Base-by-base conservation (phyloP, 305 asterid species). In the Fraxinus dipetala region DNA sequence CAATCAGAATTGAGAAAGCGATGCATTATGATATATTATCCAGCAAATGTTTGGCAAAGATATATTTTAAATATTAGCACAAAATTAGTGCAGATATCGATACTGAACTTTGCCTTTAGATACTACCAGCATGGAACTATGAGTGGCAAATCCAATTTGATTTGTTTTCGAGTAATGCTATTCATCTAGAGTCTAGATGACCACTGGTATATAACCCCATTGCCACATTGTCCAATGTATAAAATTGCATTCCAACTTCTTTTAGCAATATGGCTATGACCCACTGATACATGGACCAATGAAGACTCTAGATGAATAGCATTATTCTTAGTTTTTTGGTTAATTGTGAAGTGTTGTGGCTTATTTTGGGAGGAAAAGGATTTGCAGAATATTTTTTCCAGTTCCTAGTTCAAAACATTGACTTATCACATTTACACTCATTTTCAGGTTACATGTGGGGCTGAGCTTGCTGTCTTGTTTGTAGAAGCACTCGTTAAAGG, bases 401-500 rank as follows among this genome's bases (percentile, higher is more conserved):
- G 65, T 59, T 61, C 72, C 40, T 78, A 26, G 30, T 40, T 75
- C 79, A 61, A 14, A 43, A 43, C 36, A 24, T 67, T 76, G 73
- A 85, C 72, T 72, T 77, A 51, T 63, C 35, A 48, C 31, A 20
- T 74, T 51, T 54, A 51, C 78, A 24, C 35, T 80, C 83, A 75
- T 78, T 83, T 80, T 78, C 87, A 93, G 99, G 92, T 92, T 79
- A 95, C 97, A 2, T 95, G 99, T 86, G 97, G 98, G 80, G 90
- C 95, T 59, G 99, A 95, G 91, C 98, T 95, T 88, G 97, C 97
- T 76, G 89, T 91, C 84, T 38, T 91, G 89, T 95, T 90, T 40
- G 96, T 94, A 82, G 99, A 93, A 72, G 91, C 91, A 48, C 97
- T 95, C 81, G 93, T 89, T 77, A 95, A 92, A 87, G 98, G 96